Conservation (phyloP, 768 basidiomycete genomes). For the Suillus americanus region DNA sequence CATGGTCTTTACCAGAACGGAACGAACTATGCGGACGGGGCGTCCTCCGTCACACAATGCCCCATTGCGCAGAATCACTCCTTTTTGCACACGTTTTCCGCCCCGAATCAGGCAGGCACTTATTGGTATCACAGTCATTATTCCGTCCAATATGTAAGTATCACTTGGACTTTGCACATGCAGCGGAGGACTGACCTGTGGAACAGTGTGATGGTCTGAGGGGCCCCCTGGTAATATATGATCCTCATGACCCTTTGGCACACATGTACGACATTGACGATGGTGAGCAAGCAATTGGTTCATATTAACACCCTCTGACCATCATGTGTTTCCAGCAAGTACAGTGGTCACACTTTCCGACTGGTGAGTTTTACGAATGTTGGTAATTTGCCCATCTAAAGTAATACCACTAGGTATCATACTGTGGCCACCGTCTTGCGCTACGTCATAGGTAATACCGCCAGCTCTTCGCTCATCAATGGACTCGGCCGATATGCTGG, state of each 20-base stretch:
- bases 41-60: conserved; percentile 39
- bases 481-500: conserved; percentile 46
- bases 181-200: background rate
- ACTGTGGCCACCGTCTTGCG: conserved; percentile 10
- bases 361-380: conserved; percentile 25
- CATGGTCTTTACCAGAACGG: conserved; percentile 27
- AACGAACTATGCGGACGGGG: conserved; percentile 27
- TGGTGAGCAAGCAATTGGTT: conserved; percentile 7
- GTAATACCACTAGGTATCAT: conserved; percentile 1
- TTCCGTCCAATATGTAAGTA: conserved; percentile 15
- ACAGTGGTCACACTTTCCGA: conserved; percentile 39
- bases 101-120: conserved; percentile 34
- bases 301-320: background rate
- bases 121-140: conserved; percentile 36
- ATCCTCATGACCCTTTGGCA: conserved; percentile 18
- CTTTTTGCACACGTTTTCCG: conserved; percentile 36
- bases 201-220: conserved; percentile 14
- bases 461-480: conserved; percentile 44
- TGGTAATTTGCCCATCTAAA: background rate
- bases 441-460: conserved; percentile 8
- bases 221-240: conserved; percentile 18
- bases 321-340: conserved; percentile 15
- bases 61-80: conserved; percentile 35
- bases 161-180: background rate
- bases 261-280: conserved; percentile 18